Conservation (phyloP, 176 grass and related monocot species). For the Puya raimondii region DNA sequence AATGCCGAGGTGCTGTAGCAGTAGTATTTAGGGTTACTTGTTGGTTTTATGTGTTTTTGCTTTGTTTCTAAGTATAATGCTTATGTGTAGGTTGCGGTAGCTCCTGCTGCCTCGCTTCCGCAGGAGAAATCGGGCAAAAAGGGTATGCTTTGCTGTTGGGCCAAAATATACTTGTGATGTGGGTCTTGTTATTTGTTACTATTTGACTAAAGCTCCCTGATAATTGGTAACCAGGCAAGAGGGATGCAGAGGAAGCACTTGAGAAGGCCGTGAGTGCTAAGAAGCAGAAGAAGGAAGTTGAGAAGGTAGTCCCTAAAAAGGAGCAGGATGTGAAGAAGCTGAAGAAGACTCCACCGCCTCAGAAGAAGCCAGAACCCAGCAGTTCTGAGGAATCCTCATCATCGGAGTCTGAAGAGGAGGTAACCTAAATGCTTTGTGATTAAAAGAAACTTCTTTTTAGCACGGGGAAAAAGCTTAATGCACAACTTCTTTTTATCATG, state of each 20-base stretch:
- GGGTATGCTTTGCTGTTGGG: constrained; percentile 21
- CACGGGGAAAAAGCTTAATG: not conserved
- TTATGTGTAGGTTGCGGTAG: constrained; percentile 15
- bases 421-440: not conserved
- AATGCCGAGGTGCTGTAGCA: not conserved
- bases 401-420: constrained; percentile 31
- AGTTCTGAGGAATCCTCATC: constrained; percentile 8
- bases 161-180: not conserved
- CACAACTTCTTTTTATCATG: not conserved
- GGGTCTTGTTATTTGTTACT: not conserved
- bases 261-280: constrained; percentile 51
- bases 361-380: constrained; percentile 30
- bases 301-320: not conserved
- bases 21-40: not conserved
- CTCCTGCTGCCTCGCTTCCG: constrained; percentile 2
- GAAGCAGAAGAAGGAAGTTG: constrained; percentile 50
- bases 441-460: not conserved
- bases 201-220: not conserved
- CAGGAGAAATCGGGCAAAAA: constrained; percentile 61
- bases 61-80: not conserved
- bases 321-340: constrained; percentile 29
- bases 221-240: constrained; percentile 38
- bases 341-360: constrained; percentile 45
- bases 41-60: not conserved
- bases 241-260: constrained; percentile 47